Base-by-base conservation (phyloP, 208 protist genomes). In the Chromosphaera perkinsii region DNA sequence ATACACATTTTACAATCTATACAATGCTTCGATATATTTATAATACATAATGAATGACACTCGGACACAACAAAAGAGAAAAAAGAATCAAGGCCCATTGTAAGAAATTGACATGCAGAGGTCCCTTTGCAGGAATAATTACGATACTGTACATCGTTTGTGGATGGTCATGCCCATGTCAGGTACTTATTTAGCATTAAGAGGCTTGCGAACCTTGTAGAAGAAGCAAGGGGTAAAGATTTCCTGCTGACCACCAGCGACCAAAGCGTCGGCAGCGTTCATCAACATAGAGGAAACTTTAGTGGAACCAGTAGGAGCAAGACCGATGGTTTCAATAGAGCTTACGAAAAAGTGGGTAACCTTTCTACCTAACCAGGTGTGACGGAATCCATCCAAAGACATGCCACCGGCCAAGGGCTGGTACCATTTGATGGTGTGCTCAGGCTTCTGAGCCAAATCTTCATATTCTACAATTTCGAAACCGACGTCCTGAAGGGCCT, bases 211-310 rank as follows among this genome's bases (percentile, higher is more conserved):
- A 17, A 72, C 88, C 26, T 89, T 72, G 40, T 91, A 70, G 73
- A 88, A 93, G 76, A 89, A 90, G 71, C 81, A 73, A 40, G 91
- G 91, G 0, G 91, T 93, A 76, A 96, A 96, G 66, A 94, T 89
- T 51, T 84, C 81, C 48, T 76, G 70, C 67, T 89, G 49, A 36
- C 92, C 92, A 7, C 91, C 90, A 3, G 75, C 66, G n/a, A 88
- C 86, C n/a, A 96, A 84, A 40, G 65, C 81, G 45, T 85, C 73
- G 17, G 91, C 90, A 55, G 90, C 90, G 45, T 83, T 82, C 63
- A 89, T 82, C 29, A 96, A 80, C 61, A 94, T 89, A 56, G 87
- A 27, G 22, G 85, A 81, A 31, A 86, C 81, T 71, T 90, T 85
- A 68, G 84, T 76, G 9, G 88, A 88, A 64, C 78, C 78, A 40